These are phyloP conservation scores for Orbilia quercus DNA, from an alignment of 2,329 filamentous ascomycete genomes.

Conservation along the genomic window DNA sequence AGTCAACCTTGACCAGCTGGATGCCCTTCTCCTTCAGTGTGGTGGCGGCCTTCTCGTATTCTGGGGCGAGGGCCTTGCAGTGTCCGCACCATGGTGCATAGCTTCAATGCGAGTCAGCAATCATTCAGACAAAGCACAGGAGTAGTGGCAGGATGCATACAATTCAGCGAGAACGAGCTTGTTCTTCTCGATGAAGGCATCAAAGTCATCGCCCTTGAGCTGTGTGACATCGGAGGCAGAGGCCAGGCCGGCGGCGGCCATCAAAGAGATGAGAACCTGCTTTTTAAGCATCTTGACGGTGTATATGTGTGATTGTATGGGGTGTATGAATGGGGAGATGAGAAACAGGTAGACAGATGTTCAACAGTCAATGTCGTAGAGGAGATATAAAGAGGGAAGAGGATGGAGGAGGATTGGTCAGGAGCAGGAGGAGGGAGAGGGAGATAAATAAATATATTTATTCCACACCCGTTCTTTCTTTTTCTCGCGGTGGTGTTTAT, in stretches of 20 bases:
- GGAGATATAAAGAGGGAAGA: conserved; percentile 16
- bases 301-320: conserved; percentile 14
- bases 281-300: conserved; percentile 45
- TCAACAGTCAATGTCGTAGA: conserved; percentile 34
- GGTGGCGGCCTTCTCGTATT: conserved; percentile 88
- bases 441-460: conserved; percentile 17
- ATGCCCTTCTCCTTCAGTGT: conserved; percentile 89
- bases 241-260: conserved; percentile 71
- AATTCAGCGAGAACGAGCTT: conserved; percentile 91
- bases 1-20: conserved; percentile 77
- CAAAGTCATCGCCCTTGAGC: conserved; percentile 87
- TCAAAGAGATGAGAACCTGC: conserved; percentile 55
- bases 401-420: conserved; percentile 37
- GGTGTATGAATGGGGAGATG: conserved; percentile 18
- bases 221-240: conserved; percentile 82
- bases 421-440: conserved; percentile 27
- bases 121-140: background rate
- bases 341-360: conserved; percentile 16
- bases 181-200: conserved; percentile 84
- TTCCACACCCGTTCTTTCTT: background rate
- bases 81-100: conserved; percentile 86
- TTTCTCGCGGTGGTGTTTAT: conserved; percentile 5
- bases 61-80: conserved; percentile 88
- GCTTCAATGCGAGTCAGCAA: conserved; percentile 67
- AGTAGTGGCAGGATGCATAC: conserved; percentile 69